phyloP scores from a whole-genome alignment of 441 rosid genomes.

The Populus hybrid region DNA sequence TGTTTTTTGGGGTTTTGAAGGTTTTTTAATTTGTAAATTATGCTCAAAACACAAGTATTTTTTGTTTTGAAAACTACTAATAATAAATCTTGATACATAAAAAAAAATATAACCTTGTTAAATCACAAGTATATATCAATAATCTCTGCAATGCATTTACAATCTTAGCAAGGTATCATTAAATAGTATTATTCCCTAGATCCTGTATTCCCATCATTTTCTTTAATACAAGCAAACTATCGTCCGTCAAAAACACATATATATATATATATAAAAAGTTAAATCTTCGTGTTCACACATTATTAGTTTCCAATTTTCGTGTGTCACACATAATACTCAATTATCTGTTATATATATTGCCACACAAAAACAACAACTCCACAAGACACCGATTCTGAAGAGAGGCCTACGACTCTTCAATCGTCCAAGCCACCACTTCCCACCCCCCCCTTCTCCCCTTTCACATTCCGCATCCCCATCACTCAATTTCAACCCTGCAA shows the following conservation, averaged over 20 bases:
- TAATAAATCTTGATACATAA: too few species aligned
- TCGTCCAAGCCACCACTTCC: background rate
- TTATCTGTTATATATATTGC: background rate
- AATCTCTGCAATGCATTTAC: background rate
- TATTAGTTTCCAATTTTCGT: background rate
- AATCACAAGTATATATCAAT: background rate
- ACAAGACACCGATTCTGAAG: too few species aligned
- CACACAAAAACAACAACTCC: background rate
- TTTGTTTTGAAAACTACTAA: too few species aligned
- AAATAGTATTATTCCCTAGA: background rate
- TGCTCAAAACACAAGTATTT: accelerated
- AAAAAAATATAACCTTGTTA: too few species aligned
- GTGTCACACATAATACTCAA: background rate
- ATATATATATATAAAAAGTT: too few species aligned
- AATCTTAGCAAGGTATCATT: background rate
- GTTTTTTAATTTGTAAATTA: too few species aligned
- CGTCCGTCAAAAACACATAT: too few species aligned
- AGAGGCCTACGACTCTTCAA: background rate
- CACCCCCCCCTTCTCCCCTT: background rate
- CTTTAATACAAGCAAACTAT: background rate
- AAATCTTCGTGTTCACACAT: too few species aligned
- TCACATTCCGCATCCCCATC: background rate
- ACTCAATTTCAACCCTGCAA: background rate
- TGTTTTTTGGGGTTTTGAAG: too few species aligned
- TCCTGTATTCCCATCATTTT: background rate